These are phyloP conservation scores for Fusarium sp. DNA, from an alignment of 2,329 filamentous ascomycete genomes.

Conservation along the genomic window DNA sequence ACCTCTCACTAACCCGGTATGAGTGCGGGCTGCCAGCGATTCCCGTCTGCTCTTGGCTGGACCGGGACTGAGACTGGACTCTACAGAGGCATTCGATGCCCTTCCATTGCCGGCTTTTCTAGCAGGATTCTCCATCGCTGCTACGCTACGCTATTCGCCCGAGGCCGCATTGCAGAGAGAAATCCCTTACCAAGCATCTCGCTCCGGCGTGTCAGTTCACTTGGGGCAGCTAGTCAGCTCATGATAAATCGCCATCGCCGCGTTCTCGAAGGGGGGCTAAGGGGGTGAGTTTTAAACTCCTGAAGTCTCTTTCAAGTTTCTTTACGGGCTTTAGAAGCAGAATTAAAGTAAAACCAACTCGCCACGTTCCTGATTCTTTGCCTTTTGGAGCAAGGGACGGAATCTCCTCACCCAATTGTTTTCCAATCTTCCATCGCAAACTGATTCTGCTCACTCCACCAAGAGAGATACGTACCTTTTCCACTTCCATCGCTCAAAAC, in stretches of 20 bases:
- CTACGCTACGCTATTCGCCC: constrained; percentile 34
- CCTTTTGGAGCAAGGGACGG: constrained; percentile 22
- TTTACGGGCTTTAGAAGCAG: constrained; percentile 3
- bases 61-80: not conserved
- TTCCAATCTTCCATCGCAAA: not conserved
- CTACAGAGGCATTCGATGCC: constrained; percentile 33
- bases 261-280: constrained; percentile 29
- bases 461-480: constrained; percentile 9
- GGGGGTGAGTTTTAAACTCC: constrained; percentile 30
- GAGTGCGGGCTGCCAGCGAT: constrained; percentile 27
- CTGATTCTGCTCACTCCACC: constrained; percentile 15
- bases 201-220: constrained; percentile 32
- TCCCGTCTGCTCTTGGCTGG: constrained; percentile 15
- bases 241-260: constrained; percentile 37
- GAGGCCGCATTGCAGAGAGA: not conserved
- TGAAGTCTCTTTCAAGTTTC: constrained; percentile 2
- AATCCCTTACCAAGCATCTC: constrained; percentile 39
- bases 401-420: constrained; percentile 14
- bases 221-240: constrained; percentile 39
- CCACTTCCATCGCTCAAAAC: not conserved
- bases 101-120: constrained; percentile 37
- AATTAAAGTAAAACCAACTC: constrained; percentile 18
- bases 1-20: constrained; percentile 30
- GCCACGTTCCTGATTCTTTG: constrained; percentile 28
- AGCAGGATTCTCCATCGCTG: constrained; percentile 24